Base-by-base conservation (phyloP, 805 yeast genomes). In the Candida boleticola region DNA sequence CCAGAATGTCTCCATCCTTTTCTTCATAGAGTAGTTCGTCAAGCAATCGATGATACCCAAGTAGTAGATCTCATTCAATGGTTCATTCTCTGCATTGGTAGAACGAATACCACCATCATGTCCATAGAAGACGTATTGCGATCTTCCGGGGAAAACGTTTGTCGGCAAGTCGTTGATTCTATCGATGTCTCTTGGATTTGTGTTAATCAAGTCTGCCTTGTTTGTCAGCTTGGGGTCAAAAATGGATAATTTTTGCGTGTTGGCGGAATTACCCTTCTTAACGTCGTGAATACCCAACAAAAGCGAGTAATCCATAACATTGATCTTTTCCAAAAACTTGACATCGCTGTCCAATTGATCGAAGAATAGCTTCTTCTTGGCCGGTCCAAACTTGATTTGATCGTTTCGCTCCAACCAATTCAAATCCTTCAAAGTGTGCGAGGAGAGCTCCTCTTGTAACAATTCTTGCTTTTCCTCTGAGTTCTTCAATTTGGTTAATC, bases 251-350 rank as follows among this genome's bases (percentile, higher is more conserved):
- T 70, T 73, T 6, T 62, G 63, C 20, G 50, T 46, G 13, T 18
- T 31, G 20, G 10, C 16, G 20, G 52, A 47, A 45, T 78, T 79
- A 2, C 83, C 87, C 47, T 73, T 70, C 22, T 72, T 70, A 46
- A 84, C 67, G 57, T 90, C 93, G 58, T 89, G 97, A 25, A 90
- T 75, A 0, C 99, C 99, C 35, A 95, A 65, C 37, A 93, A 68
- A 47, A 93, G 71, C 0, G 97, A 89, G 63, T 95, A 93, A 61
- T 93, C 99, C 99, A 93, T 93, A 27, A 88, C 90, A 52, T 89
- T 89, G 48, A 89, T 68, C 43, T 76, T 73, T 47, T 88, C 75
- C 34, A 93, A 71, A 18, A 93, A 72, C 42, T 68, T 62, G 16
- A 89, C 93, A 59, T 93, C 99, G 25, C 73, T 73, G 36, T 73